Percentiles rank a stretch among this genome's conserved stretches.
These are phyloP conservation scores for Microcera coccophila DNA, from an alignment of 2,329 filamentous ascomycete genomes.

Conservation along the genomic window DNA sequence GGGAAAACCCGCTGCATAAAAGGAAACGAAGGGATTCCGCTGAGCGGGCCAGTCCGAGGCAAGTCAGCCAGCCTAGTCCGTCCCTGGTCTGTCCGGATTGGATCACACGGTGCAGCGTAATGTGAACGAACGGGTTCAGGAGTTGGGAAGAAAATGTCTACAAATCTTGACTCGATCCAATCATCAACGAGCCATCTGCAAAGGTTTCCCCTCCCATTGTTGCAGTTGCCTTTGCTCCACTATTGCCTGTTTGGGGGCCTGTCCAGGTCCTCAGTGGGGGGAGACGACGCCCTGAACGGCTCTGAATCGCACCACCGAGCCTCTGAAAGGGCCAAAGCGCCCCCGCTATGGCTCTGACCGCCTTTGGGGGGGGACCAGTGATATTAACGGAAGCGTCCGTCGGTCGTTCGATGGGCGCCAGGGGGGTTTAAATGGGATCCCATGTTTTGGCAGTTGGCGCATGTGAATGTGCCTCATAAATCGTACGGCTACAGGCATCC, in stretches of 20 bases:
- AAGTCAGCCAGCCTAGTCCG: not conserved
- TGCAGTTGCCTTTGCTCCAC: no score
- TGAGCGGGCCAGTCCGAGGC: not conserved
- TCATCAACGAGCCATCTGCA: no score
- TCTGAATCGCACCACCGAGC: constrained; percentile 17
- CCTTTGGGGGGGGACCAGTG: constrained; percentile 15
- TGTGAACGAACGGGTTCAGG: not conserved
- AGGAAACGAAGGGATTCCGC: not conserved
- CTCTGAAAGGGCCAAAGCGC: no score
- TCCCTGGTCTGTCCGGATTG: not conserved
- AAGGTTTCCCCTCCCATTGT: no score
- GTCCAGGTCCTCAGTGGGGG: no score
- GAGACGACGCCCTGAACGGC: not conserved
- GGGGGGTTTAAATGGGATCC: constrained; percentile 20
- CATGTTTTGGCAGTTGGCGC: constrained; percentile 4
- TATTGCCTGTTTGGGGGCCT: no score
- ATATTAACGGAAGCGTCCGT: constrained; percentile 2
- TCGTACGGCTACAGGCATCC: not conserved
- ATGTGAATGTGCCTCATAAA: not conserved
- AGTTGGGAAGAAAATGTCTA: not conserved
- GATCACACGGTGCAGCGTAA: not conserved
- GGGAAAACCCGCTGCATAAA: not conserved
- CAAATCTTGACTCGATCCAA: no score
- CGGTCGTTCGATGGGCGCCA: constrained; percentile 18
- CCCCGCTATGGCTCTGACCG: constrained; percentile 17